phyloP scores from a whole-genome alignment of 2,329 filamentous ascomycete species.

The Alternaria angustiovoidea region DNA sequence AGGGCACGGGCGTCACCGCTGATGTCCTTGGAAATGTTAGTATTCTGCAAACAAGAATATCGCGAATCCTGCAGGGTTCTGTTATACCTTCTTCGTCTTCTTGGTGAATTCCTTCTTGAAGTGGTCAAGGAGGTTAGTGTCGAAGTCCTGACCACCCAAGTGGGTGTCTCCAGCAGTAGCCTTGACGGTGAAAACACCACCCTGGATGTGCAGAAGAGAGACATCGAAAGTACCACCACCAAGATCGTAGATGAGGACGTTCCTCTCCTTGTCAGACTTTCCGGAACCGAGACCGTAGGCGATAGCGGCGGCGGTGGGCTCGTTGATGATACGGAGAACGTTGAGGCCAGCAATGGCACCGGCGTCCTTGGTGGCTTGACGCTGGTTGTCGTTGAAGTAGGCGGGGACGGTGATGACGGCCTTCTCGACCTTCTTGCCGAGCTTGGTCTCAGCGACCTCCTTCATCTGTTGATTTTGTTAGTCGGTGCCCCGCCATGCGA shows the following conservation, averaged over 20 bases:
- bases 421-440: constrained; percentile 99
- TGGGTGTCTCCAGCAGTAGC: constrained; percentile 97
- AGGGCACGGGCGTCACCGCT: constrained; percentile 88
- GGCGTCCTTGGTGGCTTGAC: constrained; percentile 98
- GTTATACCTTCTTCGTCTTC: constrained; percentile 63
- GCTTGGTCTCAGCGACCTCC: constrained; percentile 97
- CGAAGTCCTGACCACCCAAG: constrained; percentile 91
- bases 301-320: constrained; percentile 97
- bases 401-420: constrained; percentile 98
- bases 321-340: constrained; percentile 99
- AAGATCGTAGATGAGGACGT: constrained; percentile 99
- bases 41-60: background rate
- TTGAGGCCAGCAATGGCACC: constrained; percentile 97
- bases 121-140: constrained; percentile 93
- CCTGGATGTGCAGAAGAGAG: constrained; percentile 97
- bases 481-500: constrained; percentile 8
- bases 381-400: constrained; percentile 99
- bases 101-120: constrained; percentile 94
- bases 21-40: constrained; percentile 62
- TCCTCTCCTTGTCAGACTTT: constrained; percentile 97
- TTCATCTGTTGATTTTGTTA: constrained; percentile 76
- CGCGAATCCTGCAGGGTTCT: background rate
- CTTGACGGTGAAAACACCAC: constrained; percentile 99
- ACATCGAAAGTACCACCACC: constrained; percentile 99
- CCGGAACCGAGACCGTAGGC: constrained; percentile 96